Conservation (phyloP, 1,284 basidiomycete species). For the Sphagnurus paluster region DNA sequence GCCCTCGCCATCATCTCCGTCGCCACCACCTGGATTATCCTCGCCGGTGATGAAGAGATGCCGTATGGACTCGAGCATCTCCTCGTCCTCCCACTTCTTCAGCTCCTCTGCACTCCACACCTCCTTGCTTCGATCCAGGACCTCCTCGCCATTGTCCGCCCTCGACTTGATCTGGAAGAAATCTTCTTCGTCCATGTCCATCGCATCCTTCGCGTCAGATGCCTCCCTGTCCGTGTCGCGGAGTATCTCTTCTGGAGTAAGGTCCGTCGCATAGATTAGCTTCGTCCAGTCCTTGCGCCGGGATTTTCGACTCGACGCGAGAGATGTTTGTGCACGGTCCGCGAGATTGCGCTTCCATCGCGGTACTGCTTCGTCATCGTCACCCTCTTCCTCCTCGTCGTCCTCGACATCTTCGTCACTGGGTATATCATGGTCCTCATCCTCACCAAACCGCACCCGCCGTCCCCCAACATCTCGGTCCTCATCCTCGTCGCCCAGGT, state of each 20-base stretch:
- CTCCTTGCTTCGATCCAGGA: slow-evolving; percentile 74
- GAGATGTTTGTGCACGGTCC: slow-evolving; percentile 55
- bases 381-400: slow-evolving; percentile 45
- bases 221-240: slow-evolving; percentile 33
- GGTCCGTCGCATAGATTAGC: slow-evolving; percentile 77
- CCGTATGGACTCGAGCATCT: slow-evolving; percentile 83
- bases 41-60: slow-evolving; percentile 90
- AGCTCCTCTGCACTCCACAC: slow-evolving; percentile 49
- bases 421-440: slow-evolving; percentile 55
- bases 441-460: slow-evolving; percentile 43
- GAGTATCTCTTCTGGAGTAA: slow-evolving; percentile 75
- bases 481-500: slow-evolving; percentile 57
- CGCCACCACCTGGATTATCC: slow-evolving; percentile 26
- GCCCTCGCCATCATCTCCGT: slow-evolving; percentile 37
- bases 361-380: slow-evolving; percentile 49
- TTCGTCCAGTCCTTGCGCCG: slow-evolving; percentile 78
- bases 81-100: slow-evolving; percentile 82
- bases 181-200: slow-evolving; percentile 51
- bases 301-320: slow-evolving; percentile 40
- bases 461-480: slow-evolving; percentile 28
- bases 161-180: slow-evolving; percentile 69
- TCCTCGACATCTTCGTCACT: slow-evolving; percentile 47
- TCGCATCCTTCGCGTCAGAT: slow-evolving; percentile 31
- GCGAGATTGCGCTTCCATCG: slow-evolving; percentile 81
- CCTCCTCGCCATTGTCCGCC: slow-evolving; percentile 42